Evolutionary conservation across 345 rosid species (phyloP), one percentile per base, ranked within the genome.

Genomic region (Psidium friedrichsthalianum): DNA sequence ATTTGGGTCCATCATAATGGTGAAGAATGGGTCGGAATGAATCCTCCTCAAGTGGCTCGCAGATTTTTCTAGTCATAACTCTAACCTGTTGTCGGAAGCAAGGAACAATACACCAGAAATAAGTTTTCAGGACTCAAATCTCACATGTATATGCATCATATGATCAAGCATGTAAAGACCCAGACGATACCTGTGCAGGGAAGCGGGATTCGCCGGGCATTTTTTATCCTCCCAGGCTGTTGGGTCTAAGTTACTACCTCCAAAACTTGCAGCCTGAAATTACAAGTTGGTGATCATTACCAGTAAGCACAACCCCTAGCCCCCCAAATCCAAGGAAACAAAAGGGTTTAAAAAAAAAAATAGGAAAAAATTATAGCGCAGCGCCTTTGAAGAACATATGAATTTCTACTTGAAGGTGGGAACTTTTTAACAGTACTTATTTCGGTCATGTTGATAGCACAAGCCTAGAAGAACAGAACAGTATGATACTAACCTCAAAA

Each of bases 1-100:
- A 98, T 88, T 98, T 98, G 40, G 99, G 99, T 82, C 99, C 99
- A 78, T 98, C 99, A 54, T 98, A 98, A 87, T 98, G 99, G 86
- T 96, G 98, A 49, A 98, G 97, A 87, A 98, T 92, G 83, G 99
- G 99, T 90, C 99, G 90, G 94, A 98, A 98, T 1, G 99, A 94
- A 54, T 98, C 99, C 90, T 98, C 99, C 88, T 98, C 99, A 12
- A 98, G 91, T 10, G 99, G 98, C 84, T 94, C 92, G 74, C 97
- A 96, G 14, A 93, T 89, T 91, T 94, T 96, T 90, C 99, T 94
- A 0, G 98, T 96, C 2, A 95, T 84, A 51, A 96, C 99, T 85
- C 87, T 90, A 51, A 98, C 99, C 96, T 86, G 85, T 36, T 18
- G 80, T 69, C 47, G 1, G 25, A 4, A 36, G 40, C 20, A 18